Percentiles rank a stretch among this genome's conserved stretches.
Evolutionary conservation across 495 filamentous ascomycete species (phyloP).

Genomic region (Filosporella fistucella): DNA sequence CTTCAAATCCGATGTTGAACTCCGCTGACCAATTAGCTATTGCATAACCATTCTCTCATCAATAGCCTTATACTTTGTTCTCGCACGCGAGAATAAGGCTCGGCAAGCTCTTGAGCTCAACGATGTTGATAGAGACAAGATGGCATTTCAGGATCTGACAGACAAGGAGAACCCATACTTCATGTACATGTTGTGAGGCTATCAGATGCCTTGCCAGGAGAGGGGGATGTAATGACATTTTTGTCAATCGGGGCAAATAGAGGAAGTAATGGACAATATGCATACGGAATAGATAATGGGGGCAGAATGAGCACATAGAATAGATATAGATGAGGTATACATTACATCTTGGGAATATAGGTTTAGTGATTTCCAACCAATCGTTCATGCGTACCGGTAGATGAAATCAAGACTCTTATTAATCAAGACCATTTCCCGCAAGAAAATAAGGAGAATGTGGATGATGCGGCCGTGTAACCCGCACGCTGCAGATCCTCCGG

Average conservation of each 20-base stretch:
- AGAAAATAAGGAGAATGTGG: too few species aligned
- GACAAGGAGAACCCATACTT: constrained; percentile 76
- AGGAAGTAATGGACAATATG: background rate
- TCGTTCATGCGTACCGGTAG: too few species aligned
- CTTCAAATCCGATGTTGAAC: background rate
- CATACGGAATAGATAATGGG: too few species aligned
- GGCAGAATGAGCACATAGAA: too few species aligned
- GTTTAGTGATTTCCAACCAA: too few species aligned
- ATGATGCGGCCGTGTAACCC: too few species aligned
- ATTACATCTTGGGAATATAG: too few species aligned
- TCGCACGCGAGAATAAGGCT: constrained; percentile 52
- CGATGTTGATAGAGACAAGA: constrained; percentile 55
- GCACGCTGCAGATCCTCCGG: too few species aligned
- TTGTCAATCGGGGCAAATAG: background rate
- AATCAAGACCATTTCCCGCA: too few species aligned
- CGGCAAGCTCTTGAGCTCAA: constrained; percentile 43
- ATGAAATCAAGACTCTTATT: too few species aligned
- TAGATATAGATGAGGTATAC: too few species aligned
- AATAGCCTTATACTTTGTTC: constrained; percentile 47
- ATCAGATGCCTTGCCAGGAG: background rate
- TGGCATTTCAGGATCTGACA: constrained; percentile 70
- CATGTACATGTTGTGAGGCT: constrained; percentile 52
- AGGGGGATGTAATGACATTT: background rate
- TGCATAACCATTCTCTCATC: constrained; percentile 60
- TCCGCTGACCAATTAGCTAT: constrained; percentile 50